Conservation (phyloP, 169 alveolate species). For the Plasmodium knowlesi region DNA sequence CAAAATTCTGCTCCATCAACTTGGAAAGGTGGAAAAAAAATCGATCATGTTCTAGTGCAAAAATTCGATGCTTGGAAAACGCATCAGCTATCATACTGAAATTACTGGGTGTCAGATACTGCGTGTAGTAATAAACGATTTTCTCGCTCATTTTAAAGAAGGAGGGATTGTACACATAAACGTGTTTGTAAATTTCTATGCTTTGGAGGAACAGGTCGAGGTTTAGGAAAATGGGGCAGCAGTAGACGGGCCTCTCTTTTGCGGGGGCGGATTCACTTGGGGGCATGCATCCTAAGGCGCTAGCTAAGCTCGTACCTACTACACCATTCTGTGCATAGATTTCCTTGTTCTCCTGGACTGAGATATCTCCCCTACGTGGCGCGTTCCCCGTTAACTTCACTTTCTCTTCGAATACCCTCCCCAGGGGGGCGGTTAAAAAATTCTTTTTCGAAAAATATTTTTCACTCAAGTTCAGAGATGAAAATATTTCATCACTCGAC, state of each 20-base stretch:
- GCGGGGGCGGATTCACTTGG: neutral
- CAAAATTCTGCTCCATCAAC: slow-evolving; percentile 62
- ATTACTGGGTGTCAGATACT: slow-evolving; percentile 35
- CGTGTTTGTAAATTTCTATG: slow-evolving; percentile 50
- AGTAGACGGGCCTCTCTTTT: neutral
- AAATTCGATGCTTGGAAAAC: slow-evolving; percentile 61
- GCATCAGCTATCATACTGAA: slow-evolving; percentile 67
- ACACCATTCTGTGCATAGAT: neutral
- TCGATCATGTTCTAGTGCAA: slow-evolving; percentile 63
- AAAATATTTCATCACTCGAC: slow-evolving; percentile 13
- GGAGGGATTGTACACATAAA: slow-evolving; percentile 51
- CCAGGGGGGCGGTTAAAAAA: neutral
- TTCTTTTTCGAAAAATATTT: neutral
- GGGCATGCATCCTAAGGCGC: neutral
- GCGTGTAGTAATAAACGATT: slow-evolving; percentile 68
- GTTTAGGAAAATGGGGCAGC: slow-evolving; percentile 56
- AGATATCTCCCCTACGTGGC: neutral
- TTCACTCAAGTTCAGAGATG: slow-evolving; percentile 12
- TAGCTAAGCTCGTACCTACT: neutral
- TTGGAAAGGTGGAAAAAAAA: slow-evolving; percentile 57
- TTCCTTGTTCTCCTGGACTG: neutral
- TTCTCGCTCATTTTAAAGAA: slow-evolving; percentile 58
- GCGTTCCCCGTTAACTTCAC: neutral
- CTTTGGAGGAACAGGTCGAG: slow-evolving; percentile 60
- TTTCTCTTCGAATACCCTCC: neutral